Conservation (phyloP, 495 filamentous ascomycete species). For the Rostrohypoxylon terebratum region DNA sequence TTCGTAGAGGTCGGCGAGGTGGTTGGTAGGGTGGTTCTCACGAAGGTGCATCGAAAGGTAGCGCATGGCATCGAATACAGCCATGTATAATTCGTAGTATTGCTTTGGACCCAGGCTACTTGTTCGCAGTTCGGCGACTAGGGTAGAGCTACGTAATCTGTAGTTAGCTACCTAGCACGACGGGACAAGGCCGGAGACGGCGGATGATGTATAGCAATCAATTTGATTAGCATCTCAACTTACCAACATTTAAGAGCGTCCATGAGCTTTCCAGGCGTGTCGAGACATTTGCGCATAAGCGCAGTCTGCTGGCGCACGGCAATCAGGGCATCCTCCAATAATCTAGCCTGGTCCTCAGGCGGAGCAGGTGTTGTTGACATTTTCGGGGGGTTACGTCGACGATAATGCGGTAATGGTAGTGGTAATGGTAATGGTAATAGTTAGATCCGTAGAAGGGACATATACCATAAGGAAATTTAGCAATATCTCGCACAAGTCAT, state of each 20-base stretch:
- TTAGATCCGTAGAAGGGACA: constrained; percentile 8
- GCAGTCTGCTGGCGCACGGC: constrained; percentile 96
- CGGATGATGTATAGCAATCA: constrained; percentile 1
- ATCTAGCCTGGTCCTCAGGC: constrained; percentile 89
- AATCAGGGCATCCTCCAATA: constrained; percentile 95
- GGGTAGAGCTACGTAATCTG: constrained; percentile 78
- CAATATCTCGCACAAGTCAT: constrained; percentile 39
- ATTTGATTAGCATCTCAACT: constrained; percentile 38
- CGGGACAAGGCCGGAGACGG: not conserved
- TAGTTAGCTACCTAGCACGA: constrained; percentile 36
- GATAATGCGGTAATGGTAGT: constrained; percentile 15
- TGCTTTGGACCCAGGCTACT: constrained; percentile 96
- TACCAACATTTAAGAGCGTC: constrained; percentile 99
- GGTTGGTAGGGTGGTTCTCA: constrained; percentile 96
- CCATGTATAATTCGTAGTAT: constrained; percentile 99
- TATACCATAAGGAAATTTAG: constrained; percentile 19
- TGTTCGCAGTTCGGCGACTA: constrained; percentile 96
- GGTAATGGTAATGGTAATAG: constrained; percentile 9
- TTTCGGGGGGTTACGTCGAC: constrained; percentile 24
- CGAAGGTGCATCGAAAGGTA: constrained; percentile 96
- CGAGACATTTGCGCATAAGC: constrained; percentile 96
- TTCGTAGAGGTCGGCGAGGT: constrained; percentile 97
- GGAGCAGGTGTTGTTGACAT: constrained; percentile 73
- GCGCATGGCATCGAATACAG: constrained; percentile 96
- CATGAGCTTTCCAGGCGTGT: constrained; percentile 98